A percentile compares a stretch with the other conserved stretches of the same genome.
Evolutionary conservation across 2,329 filamentous ascomycete species (phyloP).

Genomic region (Pseudogymnoascus sp.): DNA sequence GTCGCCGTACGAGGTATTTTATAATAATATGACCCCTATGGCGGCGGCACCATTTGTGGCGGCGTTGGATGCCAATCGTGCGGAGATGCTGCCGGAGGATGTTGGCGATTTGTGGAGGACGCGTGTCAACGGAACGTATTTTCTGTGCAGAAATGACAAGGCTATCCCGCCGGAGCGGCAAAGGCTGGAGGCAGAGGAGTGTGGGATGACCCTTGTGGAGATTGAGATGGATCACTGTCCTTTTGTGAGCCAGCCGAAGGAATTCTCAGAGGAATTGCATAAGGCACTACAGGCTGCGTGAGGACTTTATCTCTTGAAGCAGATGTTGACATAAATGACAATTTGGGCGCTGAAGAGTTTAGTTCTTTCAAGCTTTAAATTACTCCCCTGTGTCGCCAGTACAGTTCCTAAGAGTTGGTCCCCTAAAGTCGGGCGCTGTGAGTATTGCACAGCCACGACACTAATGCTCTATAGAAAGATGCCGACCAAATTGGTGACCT

Average conservation of each 20-base stretch:
- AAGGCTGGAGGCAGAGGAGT: conserved; percentile 3
- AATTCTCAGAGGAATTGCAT: conserved; percentile 1
- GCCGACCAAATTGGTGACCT: too few relatives aligned
- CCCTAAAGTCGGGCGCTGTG: too few relatives aligned
- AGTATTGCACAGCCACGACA: too few relatives aligned
- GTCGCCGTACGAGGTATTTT: neutral
- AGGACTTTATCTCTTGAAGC: neutral
- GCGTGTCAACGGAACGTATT: neutral
- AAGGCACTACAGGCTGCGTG: neutral
- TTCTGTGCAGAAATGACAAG: conserved; percentile 2
- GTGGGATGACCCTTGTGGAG: neutral
- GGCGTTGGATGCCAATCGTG: neutral
- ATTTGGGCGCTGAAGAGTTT: neutral
- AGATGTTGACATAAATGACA: neutral
- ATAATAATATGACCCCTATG: neutral
- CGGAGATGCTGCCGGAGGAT: neutral
- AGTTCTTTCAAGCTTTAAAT: neutral
- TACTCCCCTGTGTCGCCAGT: neutral
- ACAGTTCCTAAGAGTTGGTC: too few relatives aligned
- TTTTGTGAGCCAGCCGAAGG: conserved; percentile 2
- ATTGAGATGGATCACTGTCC: conserved; percentile 9
- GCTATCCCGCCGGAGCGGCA: conserved; percentile 1
- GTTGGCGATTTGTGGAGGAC: conserved; percentile 4
- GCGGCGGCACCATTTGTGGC: neutral
- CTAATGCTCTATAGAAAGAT: too few relatives aligned